Conservation (phyloP, 352 stramenopile species). For the Phytopythium aichiense region DNA sequence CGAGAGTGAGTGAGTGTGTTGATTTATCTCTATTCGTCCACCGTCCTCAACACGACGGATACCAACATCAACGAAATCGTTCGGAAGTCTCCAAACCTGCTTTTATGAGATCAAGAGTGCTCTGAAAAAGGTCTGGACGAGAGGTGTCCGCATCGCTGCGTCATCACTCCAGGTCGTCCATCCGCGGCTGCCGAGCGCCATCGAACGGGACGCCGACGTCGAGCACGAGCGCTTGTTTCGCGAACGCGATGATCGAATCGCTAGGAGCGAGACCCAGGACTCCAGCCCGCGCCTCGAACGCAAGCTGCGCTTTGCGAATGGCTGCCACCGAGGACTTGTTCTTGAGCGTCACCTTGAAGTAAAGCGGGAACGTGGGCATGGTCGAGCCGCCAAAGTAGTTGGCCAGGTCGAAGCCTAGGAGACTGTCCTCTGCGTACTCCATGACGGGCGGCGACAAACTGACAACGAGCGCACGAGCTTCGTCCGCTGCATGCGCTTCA, state of each 20-base stretch:
- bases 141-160: not conserved
- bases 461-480: not conserved
- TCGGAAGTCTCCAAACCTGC: too few relatives aligned
- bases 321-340: conserved; percentile 3
- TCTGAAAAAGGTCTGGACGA: not conserved
- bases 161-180: not conserved
- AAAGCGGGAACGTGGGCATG: conserved; percentile 2
- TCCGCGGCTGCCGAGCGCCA: not conserved
- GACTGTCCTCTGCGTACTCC: not conserved
- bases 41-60: not conserved
- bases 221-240: conserved; percentile 9
- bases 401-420: not conserved
- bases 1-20: not conserved
- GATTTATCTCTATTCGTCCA: not conserved
- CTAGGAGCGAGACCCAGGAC: conserved; percentile 3
- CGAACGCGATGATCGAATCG: conserved; percentile 14
- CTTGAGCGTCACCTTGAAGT: conserved; percentile 6
- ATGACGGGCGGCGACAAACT: not conserved
- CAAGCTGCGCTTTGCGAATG: conserved; percentile 7
- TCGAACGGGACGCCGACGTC: not conserved
- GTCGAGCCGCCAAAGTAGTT: conserved; percentile 4
- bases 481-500: not conserved
- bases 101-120: too few relatives aligned
- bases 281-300: conserved; percentile 8
- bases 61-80: not conserved